A percentile compares a stretch with the other conserved stretches of the same genome.
These are phyloP conservation scores for Colletotrichum echinochloae DNA, from an alignment of 2,329 filamentous ascomycete species.

Conservation along the genomic window DNA sequence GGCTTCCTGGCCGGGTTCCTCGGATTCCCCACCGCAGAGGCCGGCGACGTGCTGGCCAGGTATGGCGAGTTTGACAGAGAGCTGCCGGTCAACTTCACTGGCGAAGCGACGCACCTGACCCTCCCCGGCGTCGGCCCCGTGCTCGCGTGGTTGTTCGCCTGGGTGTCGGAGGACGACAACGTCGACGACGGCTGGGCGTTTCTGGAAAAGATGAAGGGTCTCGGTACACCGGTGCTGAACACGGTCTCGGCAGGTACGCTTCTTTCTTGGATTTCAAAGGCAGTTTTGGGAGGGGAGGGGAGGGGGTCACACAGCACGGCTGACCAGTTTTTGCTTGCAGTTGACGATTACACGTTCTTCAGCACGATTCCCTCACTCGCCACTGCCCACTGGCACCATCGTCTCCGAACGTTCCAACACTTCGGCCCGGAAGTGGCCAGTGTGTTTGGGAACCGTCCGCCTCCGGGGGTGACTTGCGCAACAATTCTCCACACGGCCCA, in stretches of 20 bases:
- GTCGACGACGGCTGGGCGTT: constrained; percentile 26
- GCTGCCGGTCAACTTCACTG: constrained; percentile 42
- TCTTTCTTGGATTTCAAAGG: not conserved
- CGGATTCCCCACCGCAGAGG: constrained; percentile 39
- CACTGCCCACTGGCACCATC: constrained; percentile 4
- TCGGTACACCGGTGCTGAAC: constrained; percentile 23
- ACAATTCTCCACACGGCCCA: constrained; percentile 30
- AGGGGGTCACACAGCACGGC: too few relatives aligned
- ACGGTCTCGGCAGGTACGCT: constrained; percentile 26
- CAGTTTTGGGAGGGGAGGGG: too few relatives aligned
- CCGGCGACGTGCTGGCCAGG: constrained; percentile 43
- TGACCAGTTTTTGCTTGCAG: not conserved
- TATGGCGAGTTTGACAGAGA: constrained; percentile 43
- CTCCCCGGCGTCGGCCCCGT: constrained; percentile 27
- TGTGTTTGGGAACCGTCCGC: constrained; percentile 4
- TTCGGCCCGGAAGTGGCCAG: constrained; percentile 2
- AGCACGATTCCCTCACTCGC: not conserved
- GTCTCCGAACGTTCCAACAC: constrained; percentile 14
- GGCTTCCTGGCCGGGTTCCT: constrained; percentile 29
- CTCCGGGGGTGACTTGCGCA: constrained; percentile 11
- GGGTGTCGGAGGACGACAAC: constrained; percentile 26
- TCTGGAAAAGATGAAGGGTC: constrained; percentile 22
- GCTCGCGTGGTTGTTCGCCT: constrained; percentile 22
- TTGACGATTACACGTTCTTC: constrained; percentile 31
- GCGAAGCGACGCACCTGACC: constrained; percentile 19